Evolutionary conservation across 805 yeast species (phyloP), one percentile per base, ranked within the genome.

Genomic region (Monosporozyma yasuniensis): DNA sequence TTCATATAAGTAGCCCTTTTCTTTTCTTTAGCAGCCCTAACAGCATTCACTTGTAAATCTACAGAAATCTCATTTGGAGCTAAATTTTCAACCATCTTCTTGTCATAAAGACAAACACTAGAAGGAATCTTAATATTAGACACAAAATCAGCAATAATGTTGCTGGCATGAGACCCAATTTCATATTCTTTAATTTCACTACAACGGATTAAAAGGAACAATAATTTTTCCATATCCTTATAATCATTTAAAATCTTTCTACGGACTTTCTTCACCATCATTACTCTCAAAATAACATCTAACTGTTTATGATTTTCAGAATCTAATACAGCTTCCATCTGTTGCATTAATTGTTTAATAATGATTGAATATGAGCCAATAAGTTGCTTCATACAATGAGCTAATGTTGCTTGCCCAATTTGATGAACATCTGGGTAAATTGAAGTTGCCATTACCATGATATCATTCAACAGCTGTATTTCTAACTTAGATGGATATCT

Each of bases 401-500:
- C 74, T 50, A 93, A 65, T 1, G 84, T 76, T 0, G 76, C 66
- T 50, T 85, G 87, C 0, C 96, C 95, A 16, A 84, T 77, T 10
- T 75, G 71, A 1, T 88, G 75, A n/a, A 86, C 77, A 5, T 81
- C 80, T 0, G 82, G 70, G 60, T 87, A 91, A 1, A 83, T 72
- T 0, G 96, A 86, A 9, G 84, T 74, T 0, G 90, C 73, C 21
- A 85, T 63, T 10, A 70, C 64, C 11, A 85, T 79, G 7, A 90
- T 71, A 62, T 88, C 95, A 44, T 72, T 74, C 35, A 93, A 64
- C 38, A 93, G 66, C 1, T 71, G 47, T 47, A 72, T 76, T 53
- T 89, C 96, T 8, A 84, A 61, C 5, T 73, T 75, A 0, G 87
- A 78, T 58, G 87, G 85, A 5, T 80, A 69, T 52, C 96, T 74